Percentiles rank a stretch among this genome's conserved stretches.
Conservation (phyloP, 2,329 filamentous ascomycete genomes). For the Ramularia endophylla region DNA sequence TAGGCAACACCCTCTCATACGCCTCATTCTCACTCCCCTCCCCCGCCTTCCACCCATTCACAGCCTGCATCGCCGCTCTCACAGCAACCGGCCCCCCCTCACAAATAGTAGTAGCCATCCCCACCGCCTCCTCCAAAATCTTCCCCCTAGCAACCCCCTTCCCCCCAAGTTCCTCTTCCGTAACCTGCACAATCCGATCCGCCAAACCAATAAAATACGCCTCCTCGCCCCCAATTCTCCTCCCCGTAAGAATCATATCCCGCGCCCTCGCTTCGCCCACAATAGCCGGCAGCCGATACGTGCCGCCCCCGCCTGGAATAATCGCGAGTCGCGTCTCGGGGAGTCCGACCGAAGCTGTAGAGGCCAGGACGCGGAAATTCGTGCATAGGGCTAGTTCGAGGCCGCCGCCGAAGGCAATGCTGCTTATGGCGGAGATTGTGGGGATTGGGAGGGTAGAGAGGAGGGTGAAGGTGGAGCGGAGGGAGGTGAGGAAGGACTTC, state of each 20-base stretch:
- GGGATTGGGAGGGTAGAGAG: slow-evolving; percentile 76
- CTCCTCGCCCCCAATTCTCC: slow-evolving; percentile 75
- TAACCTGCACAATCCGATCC: slow-evolving; percentile 80
- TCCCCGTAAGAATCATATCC: slow-evolving; percentile 83
- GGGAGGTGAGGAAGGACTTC: slow-evolving; percentile 65
- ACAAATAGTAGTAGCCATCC: slow-evolving; percentile 77
- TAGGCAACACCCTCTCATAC: slow-evolving; percentile 76
- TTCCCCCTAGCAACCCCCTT: slow-evolving; percentile 55
- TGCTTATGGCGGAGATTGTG: slow-evolving; percentile 82
- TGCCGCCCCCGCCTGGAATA: slow-evolving; percentile 90
- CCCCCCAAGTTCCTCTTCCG: slow-evolving; percentile 50
- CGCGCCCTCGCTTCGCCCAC: slow-evolving; percentile 77
- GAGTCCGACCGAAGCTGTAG: slow-evolving; percentile 70
- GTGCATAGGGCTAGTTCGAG: slow-evolving; percentile 89
- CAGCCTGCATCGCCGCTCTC: slow-evolving; percentile 70
- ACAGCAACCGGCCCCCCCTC: slow-evolving; percentile 83
- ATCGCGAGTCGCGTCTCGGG: slow-evolving; percentile 92
- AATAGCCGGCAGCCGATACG: slow-evolving; percentile 74
- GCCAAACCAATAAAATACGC: slow-evolving; percentile 88
- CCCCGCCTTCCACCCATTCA: slow-evolving; percentile 57
- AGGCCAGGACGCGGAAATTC: slow-evolving; percentile 79
- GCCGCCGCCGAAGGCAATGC: slow-evolving; percentile 82
- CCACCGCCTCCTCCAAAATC: slow-evolving; percentile 69
- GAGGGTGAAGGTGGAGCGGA: slow-evolving; percentile 68
- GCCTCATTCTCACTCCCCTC: slow-evolving; percentile 80